Base-by-base conservation (phyloP, 768 basidiomycete species). In the Lactarius evosmus region DNA sequence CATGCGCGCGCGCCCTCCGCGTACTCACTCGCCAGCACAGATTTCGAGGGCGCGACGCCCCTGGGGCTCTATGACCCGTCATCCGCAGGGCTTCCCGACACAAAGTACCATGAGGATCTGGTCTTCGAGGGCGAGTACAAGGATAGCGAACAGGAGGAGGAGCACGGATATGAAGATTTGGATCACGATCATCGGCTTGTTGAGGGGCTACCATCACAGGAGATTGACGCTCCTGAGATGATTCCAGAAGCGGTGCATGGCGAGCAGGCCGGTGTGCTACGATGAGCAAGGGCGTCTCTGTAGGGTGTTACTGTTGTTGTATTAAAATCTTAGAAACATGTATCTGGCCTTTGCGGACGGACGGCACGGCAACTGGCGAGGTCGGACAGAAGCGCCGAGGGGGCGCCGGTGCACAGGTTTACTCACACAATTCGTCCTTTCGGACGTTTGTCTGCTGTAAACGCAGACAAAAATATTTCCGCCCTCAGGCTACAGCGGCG, bases 381-480 rank as follows among this genome's bases (percentile, higher is more conserved):
- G 29, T 4, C 29, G 34, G 60, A 40, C 6, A 19, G 34, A 53
- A 33, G 30, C 59, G 59, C 56, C 56, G 36, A 14, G 36, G 36
- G 36, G 36, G 36, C 7, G 14, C 51, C 51, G 30, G 51, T 29
- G 29, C 44, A 50, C 56, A 57, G 49, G 30, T 62, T 62, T 29
- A 51, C 50, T 51, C 27, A 27, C 22, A 56, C 33, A 50, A 30
- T 9, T 63, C 57, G 62, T 63, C 57, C 62, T 14, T 36, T 54
- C 27, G 62, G 62, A 55, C 58, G 57, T 49, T 63, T 63, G 62
- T 63, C 62, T 60, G 58, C 57, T 58, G 27, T 12, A 25, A 49
- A 49, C 34, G 38, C 63, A 59, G 58, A 25, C 58, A 38, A 60
- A 60, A 12, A 66, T 11, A 30, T 16, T 30, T 36, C 44, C 14